Base-by-base conservation (phyloP, 129 eudicot genomes). In the Chrysanthemum lavandulifolium region DNA sequence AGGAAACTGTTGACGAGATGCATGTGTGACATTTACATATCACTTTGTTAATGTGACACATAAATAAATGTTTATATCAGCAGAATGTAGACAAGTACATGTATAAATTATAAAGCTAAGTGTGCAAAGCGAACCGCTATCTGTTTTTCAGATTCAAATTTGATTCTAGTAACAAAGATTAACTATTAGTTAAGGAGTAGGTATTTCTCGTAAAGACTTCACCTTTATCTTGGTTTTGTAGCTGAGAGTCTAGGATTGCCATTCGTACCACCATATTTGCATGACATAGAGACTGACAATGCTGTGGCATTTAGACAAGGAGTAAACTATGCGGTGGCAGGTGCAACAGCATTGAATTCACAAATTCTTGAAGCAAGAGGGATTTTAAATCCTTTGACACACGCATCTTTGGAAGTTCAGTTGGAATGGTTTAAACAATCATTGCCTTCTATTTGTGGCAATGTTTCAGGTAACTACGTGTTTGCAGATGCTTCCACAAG, bases 391-490 rank as follows among this genome's bases (percentile, higher is more conserved):
- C 11, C 36, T 19, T 3, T 21, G 51, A 78, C 73, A 25, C 72
- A 84, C 69, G 75, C 69, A 11, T 80, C 85, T 54, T 75, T 84
- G 15, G 63, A 50, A 33, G 53, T 63, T 63, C 82, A 80, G 10
- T 50, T 84, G 75, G 77, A 51, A 23, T 80, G 88, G 88, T 80
- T 84, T 59, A 80, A 50, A 59, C 31, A 54, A 61, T 59, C 69
- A 18, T 15, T 80, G 56, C 19, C 74, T 47, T 78, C 73, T 57
- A 36, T 72, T 48, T 78, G 82, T 10, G n/a, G 64, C 69, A 72
- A 45, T 0, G 2, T 29, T 60, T 65, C 87, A 55, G 86, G 86
- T 83, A 69, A 25, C 5, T 0, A 45, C 21, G 0, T 9, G 19
- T 43, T 21, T 4, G 19, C 1, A 6, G 23, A 7, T 16, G 13